A percentile compares a stretch with the other conserved stretches of the same genome.
Evolutionary conservation across 208 protist species (phyloP).

Genomic region (Leishmania martiniquensis): DNA sequence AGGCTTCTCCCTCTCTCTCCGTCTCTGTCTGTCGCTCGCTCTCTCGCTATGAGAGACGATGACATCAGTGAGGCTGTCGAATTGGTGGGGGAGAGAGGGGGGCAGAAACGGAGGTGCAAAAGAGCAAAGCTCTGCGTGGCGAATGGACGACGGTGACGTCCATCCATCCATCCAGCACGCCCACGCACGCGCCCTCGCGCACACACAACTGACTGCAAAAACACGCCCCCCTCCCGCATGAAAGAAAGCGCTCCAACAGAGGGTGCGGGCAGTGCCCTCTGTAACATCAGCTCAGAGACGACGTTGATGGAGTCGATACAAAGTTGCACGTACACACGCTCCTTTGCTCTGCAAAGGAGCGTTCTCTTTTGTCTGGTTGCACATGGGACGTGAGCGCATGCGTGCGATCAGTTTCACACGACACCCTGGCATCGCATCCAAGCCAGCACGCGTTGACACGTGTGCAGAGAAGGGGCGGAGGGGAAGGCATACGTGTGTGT

Average conservation of each 20-base stretch:
- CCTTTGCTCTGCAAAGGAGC: background rate
- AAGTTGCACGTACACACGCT: background rate
- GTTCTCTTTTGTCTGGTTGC: background rate
- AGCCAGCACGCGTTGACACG: background rate
- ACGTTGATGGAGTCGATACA: background rate
- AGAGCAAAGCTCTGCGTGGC: background rate
- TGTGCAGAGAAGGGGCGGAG: background rate
- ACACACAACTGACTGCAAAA: background rate
- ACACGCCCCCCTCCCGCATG: background rate
- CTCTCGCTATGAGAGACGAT: background rate
- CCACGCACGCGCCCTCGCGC: background rate
- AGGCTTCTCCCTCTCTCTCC: too few species aligned
- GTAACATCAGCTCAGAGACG: background rate
- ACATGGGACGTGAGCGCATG: background rate
- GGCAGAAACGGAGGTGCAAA: background rate
- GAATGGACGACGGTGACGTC: constrained; percentile 3
- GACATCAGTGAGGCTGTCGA: background rate
- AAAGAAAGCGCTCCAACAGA: background rate
- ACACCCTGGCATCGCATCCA: background rate
- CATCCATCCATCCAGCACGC: background rate
- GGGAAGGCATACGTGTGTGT: too few species aligned
- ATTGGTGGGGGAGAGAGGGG: background rate
- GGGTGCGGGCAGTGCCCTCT: background rate
- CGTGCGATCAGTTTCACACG: background rate
- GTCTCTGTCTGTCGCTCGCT: too few species aligned